A percentile compares a stretch with the other conserved stretches of the same genome.
Conservation (phyloP, 331 rosid species). For the Malus hybrid region DNA sequence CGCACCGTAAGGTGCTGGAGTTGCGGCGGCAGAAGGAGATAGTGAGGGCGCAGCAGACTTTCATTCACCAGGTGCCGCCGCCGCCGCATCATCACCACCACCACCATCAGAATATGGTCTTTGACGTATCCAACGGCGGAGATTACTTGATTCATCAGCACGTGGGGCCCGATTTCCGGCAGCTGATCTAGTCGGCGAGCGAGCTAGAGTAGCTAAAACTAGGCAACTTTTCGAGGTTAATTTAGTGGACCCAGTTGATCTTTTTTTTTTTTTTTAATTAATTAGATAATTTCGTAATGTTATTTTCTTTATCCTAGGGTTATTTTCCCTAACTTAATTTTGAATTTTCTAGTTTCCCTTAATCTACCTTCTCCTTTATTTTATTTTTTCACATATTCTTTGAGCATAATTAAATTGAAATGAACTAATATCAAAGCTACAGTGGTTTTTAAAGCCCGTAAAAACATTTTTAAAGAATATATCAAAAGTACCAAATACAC, state of each 20-base stretch:
- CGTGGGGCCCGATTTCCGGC: constrained; percentile 51
- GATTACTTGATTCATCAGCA: constrained; percentile 81
- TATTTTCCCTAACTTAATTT: not conserved
- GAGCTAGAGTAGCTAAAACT: constrained; percentile 22
- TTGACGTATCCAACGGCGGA: constrained; percentile 60
- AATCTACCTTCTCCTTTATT: not conserved
- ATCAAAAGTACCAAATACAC: too few species aligned
- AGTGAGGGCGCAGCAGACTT: constrained; percentile 21
- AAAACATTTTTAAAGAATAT: too few species aligned
- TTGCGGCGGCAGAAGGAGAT: constrained; percentile 84
- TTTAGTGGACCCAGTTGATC: constrained; percentile 7
- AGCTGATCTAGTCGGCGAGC: constrained; percentile 38
- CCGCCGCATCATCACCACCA: constrained; percentile 49
- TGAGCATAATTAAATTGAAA: not conserved
- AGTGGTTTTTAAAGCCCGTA: too few species aligned
- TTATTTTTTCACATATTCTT: not conserved
- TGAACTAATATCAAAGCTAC: not conserved
- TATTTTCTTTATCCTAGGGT: not conserved
- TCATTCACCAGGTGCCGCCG: constrained; percentile 26
- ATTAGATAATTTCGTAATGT: constrained; percentile 12
- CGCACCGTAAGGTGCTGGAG: constrained; percentile 88
- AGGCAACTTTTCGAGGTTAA: constrained; percentile 10
- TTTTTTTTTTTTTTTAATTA: not conserved
- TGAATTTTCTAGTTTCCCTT: not conserved
- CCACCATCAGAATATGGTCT: constrained; percentile 44